These are phyloP conservation scores for Chimonanthus salicifolius DNA, from an alignment of 164 flowering plant genomes.

Conservation along the genomic window DNA sequence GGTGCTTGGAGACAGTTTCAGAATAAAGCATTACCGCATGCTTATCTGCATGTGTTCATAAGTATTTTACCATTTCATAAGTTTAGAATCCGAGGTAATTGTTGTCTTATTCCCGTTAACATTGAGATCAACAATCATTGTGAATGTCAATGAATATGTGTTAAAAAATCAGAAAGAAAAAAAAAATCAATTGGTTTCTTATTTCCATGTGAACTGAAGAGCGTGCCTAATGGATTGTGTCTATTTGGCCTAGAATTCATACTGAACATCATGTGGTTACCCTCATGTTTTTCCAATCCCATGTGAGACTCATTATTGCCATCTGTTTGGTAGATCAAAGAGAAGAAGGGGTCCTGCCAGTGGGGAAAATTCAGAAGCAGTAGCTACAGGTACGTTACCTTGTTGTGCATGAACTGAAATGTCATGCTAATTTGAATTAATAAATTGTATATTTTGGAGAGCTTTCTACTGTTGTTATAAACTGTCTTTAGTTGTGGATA, in stretches of 20 bases:
- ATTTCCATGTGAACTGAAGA: background rate
- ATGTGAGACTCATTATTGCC: background rate
- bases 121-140: no score
- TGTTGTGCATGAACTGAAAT: background rate
- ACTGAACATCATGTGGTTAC: background rate
- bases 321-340: slow-evolving; percentile 41
- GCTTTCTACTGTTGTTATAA: background rate
- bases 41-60: background rate
- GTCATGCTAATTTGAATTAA: slow-evolving; percentile 1
- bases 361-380: slow-evolving; percentile 53
- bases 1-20: no score
- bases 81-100: background rate
- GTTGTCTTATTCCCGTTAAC: no score
- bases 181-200: background rate
- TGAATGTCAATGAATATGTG: background rate
- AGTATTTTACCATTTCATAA: background rate
- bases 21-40: background rate
- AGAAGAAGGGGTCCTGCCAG: slow-evolving; percentile 56
- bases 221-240: background rate
- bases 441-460: no score
- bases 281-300: background rate
- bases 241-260: background rate
- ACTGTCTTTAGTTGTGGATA: no score
- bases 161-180: no score
- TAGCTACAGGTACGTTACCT: slow-evolving; percentile 35